A percentile compares a stretch with the other conserved stretches of the same genome.
Conservation (phyloP, 2,329 filamentous ascomycete species). For the Cercospora beticola region DNA sequence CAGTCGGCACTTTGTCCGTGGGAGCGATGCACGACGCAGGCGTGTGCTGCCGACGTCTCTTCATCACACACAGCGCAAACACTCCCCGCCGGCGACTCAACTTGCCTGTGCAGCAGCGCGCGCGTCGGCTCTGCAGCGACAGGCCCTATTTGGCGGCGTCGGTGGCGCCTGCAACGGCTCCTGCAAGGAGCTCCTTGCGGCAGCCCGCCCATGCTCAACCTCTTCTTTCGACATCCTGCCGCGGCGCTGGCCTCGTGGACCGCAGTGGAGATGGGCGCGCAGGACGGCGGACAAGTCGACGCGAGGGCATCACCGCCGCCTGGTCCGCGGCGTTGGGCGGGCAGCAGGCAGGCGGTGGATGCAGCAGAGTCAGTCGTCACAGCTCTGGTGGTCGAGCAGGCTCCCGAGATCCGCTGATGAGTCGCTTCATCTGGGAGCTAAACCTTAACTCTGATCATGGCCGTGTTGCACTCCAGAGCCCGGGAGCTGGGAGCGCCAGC, state of each 20-base stretch:
- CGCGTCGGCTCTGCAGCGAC: background rate
- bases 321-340: background rate
- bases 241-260: background rate
- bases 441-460: conserved; percentile 31
- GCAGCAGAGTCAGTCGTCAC: background rate
- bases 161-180: conserved; percentile 33
- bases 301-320: background rate
- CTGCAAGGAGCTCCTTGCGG: conserved; percentile 33
- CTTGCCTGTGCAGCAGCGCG: background rate
- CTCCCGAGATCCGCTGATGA: background rate
- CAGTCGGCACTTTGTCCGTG: conserved; percentile 16
- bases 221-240: conserved; percentile 26
- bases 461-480: conserved; percentile 30
- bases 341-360: too few species aligned
- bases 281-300: background rate
- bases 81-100: background rate
- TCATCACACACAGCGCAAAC: background rate
- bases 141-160: conserved; percentile 8
- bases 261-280: background rate
- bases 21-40: conserved; percentile 10
- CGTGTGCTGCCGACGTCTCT: conserved; percentile 6
- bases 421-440: conserved; percentile 17
- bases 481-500: conserved; percentile 32
- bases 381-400: background rate
- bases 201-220: conserved; percentile 13